These are phyloP conservation scores for Xerophyta viscosa DNA, from an alignment of 106 monocot species.

Conservation along the genomic window DNA sequence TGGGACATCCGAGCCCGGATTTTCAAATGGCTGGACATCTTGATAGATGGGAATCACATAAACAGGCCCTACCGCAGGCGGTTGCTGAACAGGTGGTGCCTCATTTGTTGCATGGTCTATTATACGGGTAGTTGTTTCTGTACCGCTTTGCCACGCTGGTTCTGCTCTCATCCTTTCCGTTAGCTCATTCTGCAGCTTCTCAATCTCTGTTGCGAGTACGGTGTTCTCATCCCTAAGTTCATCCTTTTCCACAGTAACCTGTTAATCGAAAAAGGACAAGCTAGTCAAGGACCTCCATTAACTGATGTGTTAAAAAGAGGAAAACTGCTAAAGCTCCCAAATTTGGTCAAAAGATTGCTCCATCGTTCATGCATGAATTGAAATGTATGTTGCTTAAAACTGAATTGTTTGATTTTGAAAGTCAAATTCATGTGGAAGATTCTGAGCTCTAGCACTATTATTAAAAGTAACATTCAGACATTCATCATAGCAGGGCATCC, in stretches of 20 bases:
- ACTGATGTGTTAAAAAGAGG: too few species aligned
- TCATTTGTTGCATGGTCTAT: conserved; percentile 5
- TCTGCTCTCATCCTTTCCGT: conserved; percentile 17
- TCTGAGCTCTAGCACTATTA: too few species aligned
- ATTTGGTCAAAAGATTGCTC: too few species aligned
- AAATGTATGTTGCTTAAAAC: too few species aligned
- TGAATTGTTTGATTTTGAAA: too few species aligned
- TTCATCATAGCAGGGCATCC: too few species aligned
- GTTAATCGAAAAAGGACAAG: background rate
- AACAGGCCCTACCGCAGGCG: conserved; percentile 13
- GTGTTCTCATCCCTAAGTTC: conserved; percentile 67
- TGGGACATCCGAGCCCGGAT: background rate
- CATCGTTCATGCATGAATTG: too few species aligned
- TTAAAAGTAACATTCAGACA: too few species aligned
- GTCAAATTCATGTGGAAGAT: too few species aligned
- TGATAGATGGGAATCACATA: conserved; percentile 21
- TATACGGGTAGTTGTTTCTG: conserved; percentile 7
- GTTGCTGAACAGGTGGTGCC: conserved; percentile 7
- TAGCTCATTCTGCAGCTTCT: conserved; percentile 45
- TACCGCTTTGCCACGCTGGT: conserved; percentile 8
- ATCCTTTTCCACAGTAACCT: conserved; percentile 68
- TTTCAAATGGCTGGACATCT: conserved; percentile 17
- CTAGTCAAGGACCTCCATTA: background rate
- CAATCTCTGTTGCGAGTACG: conserved; percentile 38
- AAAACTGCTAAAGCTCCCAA: background rate